These are phyloP conservation scores for Picea sitchensis DNA, from an alignment of 75 land plant genomes.

Conservation along the genomic window DNA sequence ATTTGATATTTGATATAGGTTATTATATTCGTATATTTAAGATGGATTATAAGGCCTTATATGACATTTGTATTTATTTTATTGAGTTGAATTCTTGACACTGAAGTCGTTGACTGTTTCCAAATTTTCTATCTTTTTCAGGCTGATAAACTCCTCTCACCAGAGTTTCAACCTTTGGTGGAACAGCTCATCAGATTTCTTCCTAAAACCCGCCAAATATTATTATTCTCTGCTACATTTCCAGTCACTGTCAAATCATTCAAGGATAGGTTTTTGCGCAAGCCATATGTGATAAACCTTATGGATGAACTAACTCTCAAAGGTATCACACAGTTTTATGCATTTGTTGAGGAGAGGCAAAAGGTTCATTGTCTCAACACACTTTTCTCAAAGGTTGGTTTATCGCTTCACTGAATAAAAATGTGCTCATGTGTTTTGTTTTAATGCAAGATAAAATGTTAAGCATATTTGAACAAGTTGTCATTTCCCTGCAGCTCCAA, in stretches of 20 bases:
- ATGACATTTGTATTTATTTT: no score
- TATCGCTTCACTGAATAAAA: no score
- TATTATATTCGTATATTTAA: no score
- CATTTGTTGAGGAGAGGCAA: slow-evolving; percentile 41
- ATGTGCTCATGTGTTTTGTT: neutral
- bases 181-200: slow-evolving; percentile 23
- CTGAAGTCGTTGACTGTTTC: no score
- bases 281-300: slow-evolving; percentile 38
- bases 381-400: slow-evolving; percentile 31
- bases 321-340: slow-evolving; percentile 42
- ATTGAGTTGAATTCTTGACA: no score
- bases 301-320: slow-evolving; percentile 39
- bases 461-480: no score
- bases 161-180: slow-evolving; percentile 31
- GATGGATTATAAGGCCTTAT: no score
- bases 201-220: slow-evolving; percentile 30
- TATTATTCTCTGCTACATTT: slow-evolving; percentile 37
- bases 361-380: slow-evolving; percentile 38
- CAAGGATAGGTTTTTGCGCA: slow-evolving; percentile 31
- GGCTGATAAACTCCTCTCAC: slow-evolving; percentile 45
- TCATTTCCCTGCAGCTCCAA: slow-evolving; percentile 22
- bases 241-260: slow-evolving; percentile 41
- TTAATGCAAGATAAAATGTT: neutral
- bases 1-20: no score
- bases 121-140: neutral